Evolutionary conservation across 768 basidiomycete species (phyloP), one percentile per base, ranked within the genome.

Genomic region (Naganishia vishniacii): DNA sequence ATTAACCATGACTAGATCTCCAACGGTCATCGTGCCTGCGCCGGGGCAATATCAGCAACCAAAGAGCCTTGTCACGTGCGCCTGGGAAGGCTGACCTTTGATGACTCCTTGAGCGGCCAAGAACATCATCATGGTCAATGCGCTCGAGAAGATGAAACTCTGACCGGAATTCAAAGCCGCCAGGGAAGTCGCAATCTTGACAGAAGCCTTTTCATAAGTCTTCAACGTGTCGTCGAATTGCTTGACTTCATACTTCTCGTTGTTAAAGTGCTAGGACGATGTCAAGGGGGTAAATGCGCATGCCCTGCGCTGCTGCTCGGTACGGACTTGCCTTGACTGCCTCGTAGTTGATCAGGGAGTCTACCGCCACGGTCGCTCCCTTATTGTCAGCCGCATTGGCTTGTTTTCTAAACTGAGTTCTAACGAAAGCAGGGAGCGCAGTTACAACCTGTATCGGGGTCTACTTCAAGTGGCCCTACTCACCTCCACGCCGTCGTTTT

Each of bases 1-100:
- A 77, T 99, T 99, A 70, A 95, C 88, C 94, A 99, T 98, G 69
- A 99, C 95, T 15, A 99, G 84, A 72, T 99, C 95, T 8, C 95
- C 95, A 25, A 99, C 84, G 4, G 93, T 95, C 94, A 99, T 98
- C 0, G 89, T 91, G 8, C 92, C 93, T 93, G 67, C 13, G 29
- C 46, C 37, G 72, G 6, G 67, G 65, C 53, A 15, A 16, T n/a
- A 48, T 8, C 13, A 18, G 26, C 18, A 13, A 40, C 15, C 29
- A 5, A 13, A 1, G 26, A 41, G 28, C 0, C 31, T 26, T 32
- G 34, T 37, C 4, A n/a, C 40, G 9, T 31, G 29, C 3, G 37
- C 3, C n/a, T 45, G 11, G 15, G 42, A 1, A 65, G 15, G 40
- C 53, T 40, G 53, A 91, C 92, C 94, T 68, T 91, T 88, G 29